Evolutionary conservation across 2,329 filamentous ascomycete genomes (phyloP), one percentile per base, ranked within the genome.

Genomic region (Teratosphaeria epicoccoides): DNA sequence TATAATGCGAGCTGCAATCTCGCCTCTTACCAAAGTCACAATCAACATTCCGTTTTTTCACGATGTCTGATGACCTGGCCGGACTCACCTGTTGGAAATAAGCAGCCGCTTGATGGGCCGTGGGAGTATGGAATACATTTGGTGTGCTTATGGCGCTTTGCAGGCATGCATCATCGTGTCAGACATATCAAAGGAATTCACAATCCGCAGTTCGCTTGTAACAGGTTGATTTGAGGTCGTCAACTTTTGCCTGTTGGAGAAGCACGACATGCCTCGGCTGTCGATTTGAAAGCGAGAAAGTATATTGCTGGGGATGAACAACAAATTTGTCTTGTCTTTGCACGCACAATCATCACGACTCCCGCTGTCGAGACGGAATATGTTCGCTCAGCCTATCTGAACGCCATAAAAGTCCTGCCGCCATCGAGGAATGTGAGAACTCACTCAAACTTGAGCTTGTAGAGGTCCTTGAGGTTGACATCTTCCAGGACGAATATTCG

Each of bases 1-100:
- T 28, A 83, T 68, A 46, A 84, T 80, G 11, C 81, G 74, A 2
- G 79, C 74, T 50, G 81, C 80, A 49, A 85, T 83, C 64, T 84
- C 82, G 51, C 81, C 82, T 68, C 80, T 81, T 49, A 6, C 20
- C 40, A 24, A n/a, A 40, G 12, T 52, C 33, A 52, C 50, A 28
- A 4, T 11, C 17, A 17, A n/a, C n/a, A n/a, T n/a, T n/a, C n/a
- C n/a, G n/a, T n/a, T 53, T 45, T 24, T 25, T 17, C 37, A 17
- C 20, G 12, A 43, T 45, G 28, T 26, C 17, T 14, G 14, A 37
- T 37, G 23, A 22, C 12, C 46, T 7, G n/a, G 9, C 20, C 11
- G 9, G 29, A 37, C 46, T 44, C 54, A 63, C 63, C 63, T 58
- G 37, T 66, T 66, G 14, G 59, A 60, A 1, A 66, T 56, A 11